Conservation (phyloP, 2,329 filamentous ascomycete species). For the Aspergillus sp. region DNA sequence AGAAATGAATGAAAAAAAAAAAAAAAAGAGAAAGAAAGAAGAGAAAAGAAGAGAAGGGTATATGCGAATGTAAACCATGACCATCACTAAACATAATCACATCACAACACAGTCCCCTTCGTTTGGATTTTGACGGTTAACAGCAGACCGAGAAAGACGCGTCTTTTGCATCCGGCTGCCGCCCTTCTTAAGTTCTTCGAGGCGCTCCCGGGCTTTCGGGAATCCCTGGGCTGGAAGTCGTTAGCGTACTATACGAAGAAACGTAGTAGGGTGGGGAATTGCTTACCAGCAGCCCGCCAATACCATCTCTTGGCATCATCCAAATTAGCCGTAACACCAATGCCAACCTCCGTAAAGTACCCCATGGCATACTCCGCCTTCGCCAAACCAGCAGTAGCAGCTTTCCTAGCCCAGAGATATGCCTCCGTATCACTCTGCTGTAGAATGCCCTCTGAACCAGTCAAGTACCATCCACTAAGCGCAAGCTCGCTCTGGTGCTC, state of each 20-base stretch:
- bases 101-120: conserved; percentile 69
- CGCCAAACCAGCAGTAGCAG: conserved; percentile 74
- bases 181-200: conserved; percentile 83
- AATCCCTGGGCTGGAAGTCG: conserved; percentile 74
- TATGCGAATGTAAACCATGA: no score
- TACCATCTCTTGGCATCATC: conserved; percentile 99
- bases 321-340: conserved; percentile 75
- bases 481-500: conserved; percentile 89
- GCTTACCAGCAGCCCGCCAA: conserved; percentile 87
- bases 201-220: conserved; percentile 81
- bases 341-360: conserved; percentile 93
- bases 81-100: conserved; percentile 21
- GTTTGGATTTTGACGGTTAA: conserved; percentile 75
- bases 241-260: conserved; percentile 5
- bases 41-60: conserved; percentile 2
- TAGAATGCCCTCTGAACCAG: conserved; percentile 78
- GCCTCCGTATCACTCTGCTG: conserved; percentile 92
- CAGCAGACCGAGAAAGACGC: conserved; percentile 73
- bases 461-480: conserved; percentile 89
- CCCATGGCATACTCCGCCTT: conserved; percentile 99
- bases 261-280: neutral
- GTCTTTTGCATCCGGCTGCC: conserved; percentile 67
- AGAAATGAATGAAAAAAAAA: neutral
- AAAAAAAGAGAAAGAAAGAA: conserved; percentile 5
- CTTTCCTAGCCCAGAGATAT: conserved; percentile 94